Conservation (phyloP, 2,329 filamentous ascomycete species). For the Cladosporium cucumerinum region DNA sequence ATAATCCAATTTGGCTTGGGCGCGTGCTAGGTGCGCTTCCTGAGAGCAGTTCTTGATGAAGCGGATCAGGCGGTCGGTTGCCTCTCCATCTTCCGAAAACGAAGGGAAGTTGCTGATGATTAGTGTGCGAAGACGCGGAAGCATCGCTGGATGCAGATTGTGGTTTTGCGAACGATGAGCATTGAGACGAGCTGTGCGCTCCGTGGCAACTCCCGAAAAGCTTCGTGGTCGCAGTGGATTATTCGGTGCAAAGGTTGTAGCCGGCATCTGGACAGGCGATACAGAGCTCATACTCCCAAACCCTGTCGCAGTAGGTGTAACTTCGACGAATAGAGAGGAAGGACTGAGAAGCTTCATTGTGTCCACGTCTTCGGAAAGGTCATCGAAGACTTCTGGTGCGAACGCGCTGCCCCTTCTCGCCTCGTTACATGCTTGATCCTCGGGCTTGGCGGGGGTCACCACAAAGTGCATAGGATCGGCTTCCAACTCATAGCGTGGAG, state of each 20-base stretch:
- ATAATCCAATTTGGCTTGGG: conserved; percentile 56
- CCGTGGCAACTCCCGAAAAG: conserved; percentile 30
- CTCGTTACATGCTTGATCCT: conserved; percentile 19
- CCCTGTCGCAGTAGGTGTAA: conserved; percentile 15
- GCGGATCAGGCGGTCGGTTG: conserved; percentile 46
- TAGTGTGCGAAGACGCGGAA: conserved; percentile 53
- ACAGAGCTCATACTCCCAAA: conserved; percentile 8
- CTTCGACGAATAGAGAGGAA: conserved; percentile 21
- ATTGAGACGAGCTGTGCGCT: conserved; percentile 29
- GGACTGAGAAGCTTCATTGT: conserved; percentile 22
- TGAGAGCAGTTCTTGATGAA: conserved; percentile 58
- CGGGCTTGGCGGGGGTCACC: conserved; percentile 34
- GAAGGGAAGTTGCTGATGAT: conserved; percentile 56
- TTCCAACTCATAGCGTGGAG: conserved; percentile 37
- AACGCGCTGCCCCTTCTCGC: conserved; percentile 42
- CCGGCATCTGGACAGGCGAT: conserved; percentile 6
- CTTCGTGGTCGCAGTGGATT: conserved; percentile 23
- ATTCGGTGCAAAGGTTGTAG: conserved; percentile 15
- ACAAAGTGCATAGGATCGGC: conserved; percentile 36
- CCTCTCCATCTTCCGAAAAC: conserved; percentile 34
- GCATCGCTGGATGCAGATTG: conserved; percentile 52
- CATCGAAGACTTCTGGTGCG: conserved; percentile 46
- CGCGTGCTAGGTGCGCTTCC: conserved; percentile 51
- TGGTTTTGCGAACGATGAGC: conserved; percentile 23
- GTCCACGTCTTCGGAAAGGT: conserved; percentile 20